phyloP scores from a whole-genome alignment of 2,329 filamentous ascomycete species.

The Chrysoporthe deuterocubensis region DNA sequence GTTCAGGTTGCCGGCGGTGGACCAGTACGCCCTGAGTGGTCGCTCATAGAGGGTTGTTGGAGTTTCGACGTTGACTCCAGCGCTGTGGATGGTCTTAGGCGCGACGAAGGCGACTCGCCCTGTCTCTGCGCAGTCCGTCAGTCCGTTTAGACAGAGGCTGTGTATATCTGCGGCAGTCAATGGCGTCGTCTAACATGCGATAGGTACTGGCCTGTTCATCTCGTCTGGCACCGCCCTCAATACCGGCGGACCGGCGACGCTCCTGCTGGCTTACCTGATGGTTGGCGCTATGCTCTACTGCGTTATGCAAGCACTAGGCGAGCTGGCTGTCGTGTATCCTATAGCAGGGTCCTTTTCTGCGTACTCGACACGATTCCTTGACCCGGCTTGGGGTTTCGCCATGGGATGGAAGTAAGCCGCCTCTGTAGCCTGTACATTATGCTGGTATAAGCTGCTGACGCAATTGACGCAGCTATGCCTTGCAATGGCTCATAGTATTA shows the following conservation, averaged over 20 bases:
- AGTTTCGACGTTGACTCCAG: slow-evolving; percentile 2
- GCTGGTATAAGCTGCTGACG: slow-evolving; percentile 17
- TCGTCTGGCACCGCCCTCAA: slow-evolving; percentile 75
- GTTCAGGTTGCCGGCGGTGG: too few species aligned
- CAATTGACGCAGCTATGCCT: slow-evolving; percentile 64
- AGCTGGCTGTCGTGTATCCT: slow-evolving; percentile 88
- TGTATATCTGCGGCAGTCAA: not conserved
- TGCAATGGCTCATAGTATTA: slow-evolving; percentile 85
- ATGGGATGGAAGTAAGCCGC: slow-evolving; percentile 88
- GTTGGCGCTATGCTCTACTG: slow-evolving; percentile 89
- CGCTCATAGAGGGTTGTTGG: not conserved
- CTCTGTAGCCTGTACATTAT: not conserved
- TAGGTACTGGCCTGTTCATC: slow-evolving; percentile 84
- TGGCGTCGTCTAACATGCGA: slow-evolving; percentile 2
- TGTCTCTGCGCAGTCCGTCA: not conserved
- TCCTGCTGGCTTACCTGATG: slow-evolving; percentile 77
- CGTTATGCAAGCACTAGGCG: slow-evolving; percentile 88
- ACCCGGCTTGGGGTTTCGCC: slow-evolving; percentile 92
- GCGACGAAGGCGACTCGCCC: not conserved
- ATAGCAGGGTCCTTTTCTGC: slow-evolving; percentile 91
- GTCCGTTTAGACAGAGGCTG: not conserved
- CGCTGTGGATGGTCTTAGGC: too few species aligned
- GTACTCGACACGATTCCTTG: slow-evolving; percentile 89
- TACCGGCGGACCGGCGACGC: slow-evolving; percentile 75
- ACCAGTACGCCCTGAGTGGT: too few species aligned